Percentiles rank a stretch among this genome's conserved stretches.
Conservation (phyloP, 73 alveolate species). For the Stentor coeruleus region DNA sequence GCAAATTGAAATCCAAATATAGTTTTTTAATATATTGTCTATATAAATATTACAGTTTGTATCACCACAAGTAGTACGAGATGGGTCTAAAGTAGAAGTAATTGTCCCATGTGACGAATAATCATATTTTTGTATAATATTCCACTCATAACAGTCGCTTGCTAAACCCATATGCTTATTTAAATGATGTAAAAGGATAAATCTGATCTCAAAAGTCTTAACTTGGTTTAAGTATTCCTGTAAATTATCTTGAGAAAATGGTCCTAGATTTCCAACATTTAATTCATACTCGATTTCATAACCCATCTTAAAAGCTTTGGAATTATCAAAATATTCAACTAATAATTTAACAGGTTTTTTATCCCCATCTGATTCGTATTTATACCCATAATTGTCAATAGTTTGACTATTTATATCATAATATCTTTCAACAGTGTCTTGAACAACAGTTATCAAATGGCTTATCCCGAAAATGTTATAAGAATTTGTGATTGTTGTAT, state of each 20-base stretch:
- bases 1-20: background rate
- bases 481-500: slow-evolving; percentile 17
- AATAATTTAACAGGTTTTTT: slow-evolving; percentile 1
- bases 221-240: background rate
- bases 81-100: background rate
- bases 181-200: background rate
- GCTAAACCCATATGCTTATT: background rate
- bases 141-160: background rate
- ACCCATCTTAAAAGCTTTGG: background rate
- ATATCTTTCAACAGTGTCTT: background rate
- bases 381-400: slow-evolving; percentile 10
- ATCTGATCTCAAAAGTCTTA: slow-evolving; percentile 6
- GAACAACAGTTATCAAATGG: background rate
- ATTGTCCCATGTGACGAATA: slow-evolving; percentile 15
- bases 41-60: background rate
- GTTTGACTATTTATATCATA: slow-evolving; percentile 13
- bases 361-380: background rate
- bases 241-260: background rate
- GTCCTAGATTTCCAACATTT: background rate
- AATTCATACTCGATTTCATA: background rate
- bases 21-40: background rate
- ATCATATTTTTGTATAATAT: background rate
- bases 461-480: background rate
- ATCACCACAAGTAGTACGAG: background rate
- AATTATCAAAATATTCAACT: background rate